A percentile compares a stretch with the other conserved stretches of the same genome.
These are phyloP conservation scores for Zygoascus bituminiphila DNA, from an alignment of 805 yeast genomes.

Conservation along the genomic window DNA sequence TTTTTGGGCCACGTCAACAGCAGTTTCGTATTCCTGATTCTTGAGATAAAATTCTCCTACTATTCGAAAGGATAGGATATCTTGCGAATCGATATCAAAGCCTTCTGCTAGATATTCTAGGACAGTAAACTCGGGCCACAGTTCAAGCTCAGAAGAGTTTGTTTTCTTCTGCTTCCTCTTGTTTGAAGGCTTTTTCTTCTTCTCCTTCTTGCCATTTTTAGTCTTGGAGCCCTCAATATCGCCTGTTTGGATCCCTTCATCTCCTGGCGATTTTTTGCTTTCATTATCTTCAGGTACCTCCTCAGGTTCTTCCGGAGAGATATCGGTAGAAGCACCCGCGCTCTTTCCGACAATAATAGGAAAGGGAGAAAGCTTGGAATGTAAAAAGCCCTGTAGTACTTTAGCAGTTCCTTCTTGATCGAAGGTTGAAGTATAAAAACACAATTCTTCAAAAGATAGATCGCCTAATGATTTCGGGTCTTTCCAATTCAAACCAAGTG, in stretches of 20 bases:
- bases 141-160: not conserved
- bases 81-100: slow-evolving; percentile 30
- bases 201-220: slow-evolving; percentile 10
- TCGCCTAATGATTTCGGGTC: slow-evolving; percentile 47
- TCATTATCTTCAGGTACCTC: slow-evolving; percentile 22
- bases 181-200: not conserved
- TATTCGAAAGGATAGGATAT: slow-evolving; percentile 59
- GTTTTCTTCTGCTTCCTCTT: not conserved
- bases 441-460: slow-evolving; percentile 39
- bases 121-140: slow-evolving; percentile 39
- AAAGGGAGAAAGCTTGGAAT: slow-evolving; percentile 64
- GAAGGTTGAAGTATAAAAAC: slow-evolving; percentile 49
- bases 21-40: slow-evolving; percentile 53
- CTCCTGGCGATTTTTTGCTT: slow-evolving; percentile 6
- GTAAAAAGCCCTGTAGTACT: slow-evolving; percentile 51
- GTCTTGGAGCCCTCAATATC: slow-evolving; percentile 5
- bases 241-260: not conserved
- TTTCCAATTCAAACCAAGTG: slow-evolving; percentile 60
- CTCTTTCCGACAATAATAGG: slow-evolving; percentile 16
- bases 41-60: slow-evolving; percentile 52
- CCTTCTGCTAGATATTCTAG: slow-evolving; percentile 45
- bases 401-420: slow-evolving; percentile 54
- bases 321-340: slow-evolving; percentile 17
- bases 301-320: slow-evolving; percentile 17
- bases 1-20: slow-evolving; percentile 48